phyloP scores from a whole-genome alignment of 371 early-diverging fungal species.

The Batkoa obscura region DNA sequence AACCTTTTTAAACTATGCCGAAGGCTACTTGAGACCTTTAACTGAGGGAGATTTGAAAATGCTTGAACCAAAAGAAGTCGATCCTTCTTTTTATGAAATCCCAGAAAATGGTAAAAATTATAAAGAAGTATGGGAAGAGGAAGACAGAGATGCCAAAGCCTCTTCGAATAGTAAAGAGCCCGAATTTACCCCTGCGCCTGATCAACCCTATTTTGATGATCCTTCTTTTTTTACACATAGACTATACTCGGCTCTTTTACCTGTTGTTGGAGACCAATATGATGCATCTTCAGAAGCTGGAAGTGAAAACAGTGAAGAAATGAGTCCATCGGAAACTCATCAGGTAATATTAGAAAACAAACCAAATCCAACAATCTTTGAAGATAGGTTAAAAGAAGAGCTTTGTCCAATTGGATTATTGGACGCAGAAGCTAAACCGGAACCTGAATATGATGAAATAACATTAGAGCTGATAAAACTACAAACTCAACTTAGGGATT shows the following conservation, averaged over 20 bases:
- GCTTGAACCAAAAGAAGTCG: background rate
- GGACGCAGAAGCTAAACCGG: background rate
- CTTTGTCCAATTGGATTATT: background rate
- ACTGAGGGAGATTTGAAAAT: background rate
- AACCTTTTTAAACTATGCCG: background rate
- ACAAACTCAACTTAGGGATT: background rate
- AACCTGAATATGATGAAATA: background rate
- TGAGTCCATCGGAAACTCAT: background rate
- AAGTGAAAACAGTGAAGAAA: background rate
- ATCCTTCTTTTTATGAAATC: background rate
- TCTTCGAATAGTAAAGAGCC: background rate
- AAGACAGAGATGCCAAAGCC: background rate
- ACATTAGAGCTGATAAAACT: background rate
- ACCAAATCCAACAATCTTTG: background rate
- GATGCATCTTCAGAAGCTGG: background rate
- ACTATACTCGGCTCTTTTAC: background rate
- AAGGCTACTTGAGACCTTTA: background rate
- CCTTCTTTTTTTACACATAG: background rate
- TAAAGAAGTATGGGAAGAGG: background rate
- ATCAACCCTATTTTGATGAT: background rate
- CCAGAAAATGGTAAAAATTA: background rate
- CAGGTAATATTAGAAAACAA: too few relatives aligned
- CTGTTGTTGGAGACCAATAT: background rate
- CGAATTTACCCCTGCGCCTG: background rate
- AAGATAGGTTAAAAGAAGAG: background rate